Evolutionary conservation across 2,329 filamentous ascomycete genomes (phyloP).

Genomic region (Stylonectria norvegica): DNA sequence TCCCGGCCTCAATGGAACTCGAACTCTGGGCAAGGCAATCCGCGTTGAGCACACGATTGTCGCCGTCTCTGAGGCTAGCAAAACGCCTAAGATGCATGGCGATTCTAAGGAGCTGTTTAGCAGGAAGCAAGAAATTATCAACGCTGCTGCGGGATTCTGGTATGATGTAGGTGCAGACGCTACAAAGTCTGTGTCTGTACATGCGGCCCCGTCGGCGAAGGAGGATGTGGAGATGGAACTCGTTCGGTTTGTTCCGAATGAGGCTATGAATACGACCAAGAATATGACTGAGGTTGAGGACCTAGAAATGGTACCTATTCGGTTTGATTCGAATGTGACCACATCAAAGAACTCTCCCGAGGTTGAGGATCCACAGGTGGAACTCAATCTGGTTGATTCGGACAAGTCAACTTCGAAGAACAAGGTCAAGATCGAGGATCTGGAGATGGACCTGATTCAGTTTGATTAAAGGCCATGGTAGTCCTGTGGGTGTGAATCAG

Average conservation of each 20-base stretch:
- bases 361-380: no score
- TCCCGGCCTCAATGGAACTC: not conserved
- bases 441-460: conserved; percentile 10
- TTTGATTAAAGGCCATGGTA: conserved; percentile 16
- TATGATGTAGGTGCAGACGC: not conserved
- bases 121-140: conserved; percentile 7
- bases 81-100: no score
- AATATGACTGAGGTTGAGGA: not conserved
- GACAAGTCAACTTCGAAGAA: no score
- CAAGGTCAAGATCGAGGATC: conserved; percentile 1
- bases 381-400: no score
- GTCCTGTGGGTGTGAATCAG: no score
- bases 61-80: not conserved
- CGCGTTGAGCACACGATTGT: conserved; percentile 1
- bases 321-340: no score
- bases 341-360: no score
- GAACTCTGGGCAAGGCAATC: not conserved
- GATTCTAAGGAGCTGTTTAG: not conserved
- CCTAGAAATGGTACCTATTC: no score
- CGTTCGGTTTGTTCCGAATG: not conserved
- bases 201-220: not conserved
- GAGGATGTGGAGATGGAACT: not conserved
- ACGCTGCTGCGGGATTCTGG: conserved; percentile 8
- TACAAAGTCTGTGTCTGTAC: not conserved
- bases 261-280: not conserved